Base-by-base conservation (phyloP, 352 stramenopile species). In the Phytophthora cryptogea region DNA sequence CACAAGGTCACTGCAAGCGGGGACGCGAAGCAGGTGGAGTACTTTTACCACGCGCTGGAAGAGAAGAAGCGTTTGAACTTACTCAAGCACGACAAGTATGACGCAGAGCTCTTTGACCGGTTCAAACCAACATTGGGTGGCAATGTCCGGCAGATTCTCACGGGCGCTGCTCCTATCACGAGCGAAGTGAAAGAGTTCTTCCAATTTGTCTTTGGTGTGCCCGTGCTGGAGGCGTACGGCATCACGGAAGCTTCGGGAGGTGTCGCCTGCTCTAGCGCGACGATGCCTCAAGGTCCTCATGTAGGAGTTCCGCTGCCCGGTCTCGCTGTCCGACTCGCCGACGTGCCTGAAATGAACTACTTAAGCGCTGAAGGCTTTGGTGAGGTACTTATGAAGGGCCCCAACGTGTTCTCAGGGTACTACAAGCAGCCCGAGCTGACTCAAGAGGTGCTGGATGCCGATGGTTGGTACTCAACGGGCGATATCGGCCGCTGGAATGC, bases 341-440 rank as follows among this genome's bases (percentile, higher is more conserved):
- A 98, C 61, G 90, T 98, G 6, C 88, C 89, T 0, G 94, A 99
- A 35, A 99, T 99, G 95, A 92, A 92, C 52, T 99, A 98, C 74
- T 78, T 84, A 3, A 74, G 47, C 40, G 50, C 62, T 8, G 78
- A 88, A 27, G 62, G 7, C 23, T 60, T 17, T 58, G 94, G 94
- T 20, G 72, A 82, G 35, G 87, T 93, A 54, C 75, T 97, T 10
- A 83, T 95, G 42, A 79, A 76, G 36, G 91, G 91, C 8, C 68
- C 69, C 0, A 94, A 88, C 58, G 73, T 98, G 13, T 90, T 93
- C 46, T 71, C 74, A 43, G 95, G 94, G 1, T 99, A 99, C 77
- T 97, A 97, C 78, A 98, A 97, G 58, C 87, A 98, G 58, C 66
- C 77, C 0, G 86, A 95, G 56, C 86, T 93, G 20, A 99, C 95